A percentile compares a stretch with the other conserved stretches of the same genome.
phyloP scores from a whole-genome alignment of 129 eudicot species.

The Lonicera japonica region DNA sequence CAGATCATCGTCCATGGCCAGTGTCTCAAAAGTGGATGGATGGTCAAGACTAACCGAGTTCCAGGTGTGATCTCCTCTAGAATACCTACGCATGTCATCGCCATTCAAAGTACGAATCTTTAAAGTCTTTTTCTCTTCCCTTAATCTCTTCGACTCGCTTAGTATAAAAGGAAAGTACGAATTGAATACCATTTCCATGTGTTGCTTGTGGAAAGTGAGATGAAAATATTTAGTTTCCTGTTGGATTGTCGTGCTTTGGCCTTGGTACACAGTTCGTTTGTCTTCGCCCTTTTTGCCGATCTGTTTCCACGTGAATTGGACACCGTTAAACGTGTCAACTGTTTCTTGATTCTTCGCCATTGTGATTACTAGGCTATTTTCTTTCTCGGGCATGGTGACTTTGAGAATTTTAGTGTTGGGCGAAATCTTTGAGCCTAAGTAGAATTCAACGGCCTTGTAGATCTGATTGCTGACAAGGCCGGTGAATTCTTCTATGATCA shows the following conservation, averaged over 20 bases:
- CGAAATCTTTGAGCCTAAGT: constrained; percentile 7
- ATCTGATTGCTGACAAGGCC: constrained; percentile 17
- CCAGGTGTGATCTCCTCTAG: constrained; percentile 8
- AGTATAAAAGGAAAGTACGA: constrained; percentile 19
- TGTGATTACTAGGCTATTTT: neutral
- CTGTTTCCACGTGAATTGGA: constrained; percentile 15
- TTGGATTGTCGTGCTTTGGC: neutral
- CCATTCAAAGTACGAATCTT: constrained; percentile 13
- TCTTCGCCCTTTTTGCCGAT: neutral
- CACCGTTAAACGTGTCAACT: constrained; percentile 5
- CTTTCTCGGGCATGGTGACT: constrained; percentile 15
- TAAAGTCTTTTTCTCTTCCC: constrained; percentile 21
- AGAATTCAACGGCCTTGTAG: constrained; percentile 16
- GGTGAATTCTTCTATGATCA: constrained; percentile 16
- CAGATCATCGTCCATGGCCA: constrained; percentile 17
- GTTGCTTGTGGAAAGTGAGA: constrained; percentile 17
- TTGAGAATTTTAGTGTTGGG: constrained; percentile 5
- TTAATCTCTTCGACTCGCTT: neutral
- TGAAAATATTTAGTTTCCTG: constrained; percentile 6
- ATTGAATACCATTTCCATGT: constrained; percentile 18
- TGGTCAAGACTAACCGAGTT: constrained; percentile 21
- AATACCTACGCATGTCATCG: neutral
- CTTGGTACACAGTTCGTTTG: neutral
- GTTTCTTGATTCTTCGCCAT: constrained; percentile 14
- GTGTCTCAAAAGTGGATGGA: constrained; percentile 24